Evolutionary conservation across 495 filamentous ascomycete genomes (phyloP), one percentile per base, ranked within the genome.

Genomic region (Aspergillus steynii): DNA sequence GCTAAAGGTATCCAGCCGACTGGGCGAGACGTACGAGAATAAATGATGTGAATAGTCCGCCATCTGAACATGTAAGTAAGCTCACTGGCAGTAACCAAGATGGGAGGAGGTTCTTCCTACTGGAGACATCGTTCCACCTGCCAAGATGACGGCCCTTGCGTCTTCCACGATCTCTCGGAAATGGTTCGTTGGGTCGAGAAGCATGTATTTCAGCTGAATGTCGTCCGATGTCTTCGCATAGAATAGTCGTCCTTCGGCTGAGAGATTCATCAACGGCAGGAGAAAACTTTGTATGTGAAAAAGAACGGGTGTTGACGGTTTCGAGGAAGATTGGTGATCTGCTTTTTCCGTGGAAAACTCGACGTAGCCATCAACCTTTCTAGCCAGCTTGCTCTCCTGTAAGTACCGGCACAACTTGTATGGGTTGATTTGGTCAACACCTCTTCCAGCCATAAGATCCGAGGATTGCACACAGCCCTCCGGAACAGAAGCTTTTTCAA

Each of bases 81-180:
- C 65, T 42, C 46, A 29, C 53, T 66, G 55, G 62, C 49, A 20
- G 31, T 26, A 58, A 0, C 58, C 12, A 4, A 46, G 37, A 52
- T 29, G 47, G 7, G 26, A 32, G 5, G 15, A 20, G 3, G 10
- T 8, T 31, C 14, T 12, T 14, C 14, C 45, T 74, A 88, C 86
- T 3, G 96, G 95, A 45, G 93, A 96, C 96, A 99, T 99, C 8
- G 95, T 99, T 3, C 95, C 95, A 55, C 95, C 95, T 12, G 92
- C 96, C 15, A 99, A 77, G 52, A 99, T 90, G 3, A 98, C 91
- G 3, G 95, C 90, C 53, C 92, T 81, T 7, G 94, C 92, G 65
- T 92, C 87, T 51, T 91, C 86, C 1, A 95, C 92, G 67, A 98
- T 88, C 46, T 91, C 89, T 25, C 87, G 88, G 73, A 99, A 99